These are phyloP conservation scores for Diphasiastrum complanatum DNA, from an alignment of 83 land plant species.

Conservation along the genomic window DNA sequence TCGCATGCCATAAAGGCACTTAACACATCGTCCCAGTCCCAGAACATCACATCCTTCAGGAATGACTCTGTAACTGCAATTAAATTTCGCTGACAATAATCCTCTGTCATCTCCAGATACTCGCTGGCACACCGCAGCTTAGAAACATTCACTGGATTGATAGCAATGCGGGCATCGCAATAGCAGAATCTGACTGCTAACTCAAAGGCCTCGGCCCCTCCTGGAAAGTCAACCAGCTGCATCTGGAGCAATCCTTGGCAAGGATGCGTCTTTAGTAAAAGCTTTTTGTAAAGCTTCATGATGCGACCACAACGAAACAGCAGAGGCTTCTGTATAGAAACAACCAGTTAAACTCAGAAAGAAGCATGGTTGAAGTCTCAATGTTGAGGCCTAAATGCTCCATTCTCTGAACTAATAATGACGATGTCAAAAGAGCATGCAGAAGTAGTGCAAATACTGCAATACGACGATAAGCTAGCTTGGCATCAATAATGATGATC, in stretches of 20 bases:
- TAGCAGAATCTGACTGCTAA: slow-evolving; percentile 52
- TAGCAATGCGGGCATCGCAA: slow-evolving; percentile 26
- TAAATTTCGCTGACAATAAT: slow-evolving; percentile 21
- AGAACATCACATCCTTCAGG: slow-evolving; percentile 28
- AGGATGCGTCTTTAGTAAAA: slow-evolving; percentile 6
- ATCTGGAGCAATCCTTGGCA: slow-evolving; percentile 25
- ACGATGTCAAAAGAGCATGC: no score
- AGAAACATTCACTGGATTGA: slow-evolving; percentile 33
- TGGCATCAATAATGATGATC: no score
- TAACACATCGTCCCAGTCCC: slow-evolving; percentile 52
- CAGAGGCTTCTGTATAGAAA: no score
- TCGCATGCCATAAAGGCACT: slow-evolving; percentile 46
- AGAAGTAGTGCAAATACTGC: no score
- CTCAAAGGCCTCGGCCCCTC: slow-evolving; percentile 56
- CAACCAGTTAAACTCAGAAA: no score
- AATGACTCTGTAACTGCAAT: slow-evolving; percentile 34
- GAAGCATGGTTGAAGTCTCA: no score
- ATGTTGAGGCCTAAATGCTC: no score
- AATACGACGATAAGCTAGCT: no score
- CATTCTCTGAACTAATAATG: no score
- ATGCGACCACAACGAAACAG: no score
- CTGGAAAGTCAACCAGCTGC: slow-evolving; percentile 51
- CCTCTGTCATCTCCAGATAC: slow-evolving; percentile 59
- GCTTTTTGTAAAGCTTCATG: slow-evolving; percentile 40
- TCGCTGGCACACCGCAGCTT: slow-evolving; percentile 33